Evolutionary conservation across 108 stramenopile species (phyloP).

Genomic region (Cylindrotheca closterium): DNA sequence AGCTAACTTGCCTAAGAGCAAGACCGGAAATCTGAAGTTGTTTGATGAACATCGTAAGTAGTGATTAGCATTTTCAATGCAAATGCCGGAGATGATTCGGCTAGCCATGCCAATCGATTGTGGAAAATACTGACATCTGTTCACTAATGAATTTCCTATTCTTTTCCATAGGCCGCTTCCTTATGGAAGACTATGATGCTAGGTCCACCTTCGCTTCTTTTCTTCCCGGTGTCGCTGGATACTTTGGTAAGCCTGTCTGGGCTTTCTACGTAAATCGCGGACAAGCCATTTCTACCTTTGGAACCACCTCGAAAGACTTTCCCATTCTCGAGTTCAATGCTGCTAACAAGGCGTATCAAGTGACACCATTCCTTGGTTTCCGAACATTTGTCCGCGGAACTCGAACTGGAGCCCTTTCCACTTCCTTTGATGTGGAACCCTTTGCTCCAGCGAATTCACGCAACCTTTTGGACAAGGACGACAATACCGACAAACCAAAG

Average conservation of each 20-base stretch:
- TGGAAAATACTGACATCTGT: not conserved
- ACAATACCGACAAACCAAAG: slow-evolving; percentile 65
- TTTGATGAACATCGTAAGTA: slow-evolving; percentile 51
- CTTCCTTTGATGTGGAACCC: slow-evolving; percentile 74
- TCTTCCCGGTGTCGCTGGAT: slow-evolving; percentile 87
- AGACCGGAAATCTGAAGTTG: slow-evolving; percentile 50
- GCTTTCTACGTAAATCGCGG: slow-evolving; percentile 97
- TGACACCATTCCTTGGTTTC: slow-evolving; percentile 90
- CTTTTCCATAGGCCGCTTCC: slow-evolving; percentile 57
- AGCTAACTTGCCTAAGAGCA: slow-evolving; percentile 17
- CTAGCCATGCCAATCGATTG: not conserved
- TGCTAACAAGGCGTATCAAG: slow-evolving; percentile 95
- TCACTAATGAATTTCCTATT: too few relatives aligned
- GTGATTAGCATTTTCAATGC: too few relatives aligned
- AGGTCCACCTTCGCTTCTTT: slow-evolving; percentile 82
- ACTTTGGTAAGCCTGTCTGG: slow-evolving; percentile 90
- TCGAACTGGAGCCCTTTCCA: slow-evolving; percentile 28
- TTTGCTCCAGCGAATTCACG: slow-evolving; percentile 61
- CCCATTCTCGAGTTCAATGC: slow-evolving; percentile 91
- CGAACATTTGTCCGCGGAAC: slow-evolving; percentile 89
- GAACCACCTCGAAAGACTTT: slow-evolving; percentile 84
- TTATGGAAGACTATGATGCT: slow-evolving; percentile 86
- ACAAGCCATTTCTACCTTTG: slow-evolving; percentile 89
- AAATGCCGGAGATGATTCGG: not conserved
- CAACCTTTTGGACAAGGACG: slow-evolving; percentile 47